Evolutionary conservation across 73 alveolate species (phyloP).

Genomic region (Symbiodinium pilosum): DNA sequence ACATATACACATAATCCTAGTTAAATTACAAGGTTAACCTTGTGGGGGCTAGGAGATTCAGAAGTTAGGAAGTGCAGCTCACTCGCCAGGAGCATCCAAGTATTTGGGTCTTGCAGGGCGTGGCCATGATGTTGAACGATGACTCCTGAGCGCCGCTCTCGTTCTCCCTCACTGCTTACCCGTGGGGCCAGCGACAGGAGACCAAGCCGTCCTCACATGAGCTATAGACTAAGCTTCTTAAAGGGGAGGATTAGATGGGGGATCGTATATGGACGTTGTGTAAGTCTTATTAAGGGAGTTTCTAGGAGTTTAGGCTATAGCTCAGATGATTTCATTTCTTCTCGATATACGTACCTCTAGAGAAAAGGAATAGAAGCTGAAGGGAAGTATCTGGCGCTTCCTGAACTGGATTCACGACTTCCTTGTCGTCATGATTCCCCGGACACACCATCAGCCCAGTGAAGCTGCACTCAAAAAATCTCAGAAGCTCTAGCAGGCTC

Average conservation of each 20-base stretch:
- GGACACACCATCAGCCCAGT: too few species aligned
- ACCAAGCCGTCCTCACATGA: not conserved
- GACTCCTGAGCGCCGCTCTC: constrained; percentile 96
- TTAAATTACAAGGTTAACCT: not conserved
- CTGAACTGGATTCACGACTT: too few species aligned
- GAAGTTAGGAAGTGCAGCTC: not conserved
- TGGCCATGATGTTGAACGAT: constrained; percentile 98
- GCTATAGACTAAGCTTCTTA: too few species aligned
- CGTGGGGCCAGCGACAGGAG: not conserved
- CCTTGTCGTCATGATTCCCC: too few species aligned
- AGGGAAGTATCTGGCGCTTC: too few species aligned
- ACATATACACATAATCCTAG: too few species aligned
- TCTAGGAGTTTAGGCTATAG: not conserved
- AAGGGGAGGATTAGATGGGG: not conserved
- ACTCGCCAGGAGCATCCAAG: constrained; percentile 97
- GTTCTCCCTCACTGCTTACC: not conserved
- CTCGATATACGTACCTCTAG: too few species aligned
- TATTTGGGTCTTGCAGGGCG: constrained; percentile 99
- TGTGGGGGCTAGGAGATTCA: not conserved
- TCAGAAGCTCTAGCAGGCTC: too few species aligned
- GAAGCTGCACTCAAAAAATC: too few species aligned
- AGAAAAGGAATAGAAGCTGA: too few species aligned
- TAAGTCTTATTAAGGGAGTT: not conserved
- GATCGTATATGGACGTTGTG: not conserved
- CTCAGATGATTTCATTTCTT: not conserved